Evolutionary conservation across 495 filamentous ascomycete species (phyloP).

Genomic region (Penicillium fimorum): DNA sequence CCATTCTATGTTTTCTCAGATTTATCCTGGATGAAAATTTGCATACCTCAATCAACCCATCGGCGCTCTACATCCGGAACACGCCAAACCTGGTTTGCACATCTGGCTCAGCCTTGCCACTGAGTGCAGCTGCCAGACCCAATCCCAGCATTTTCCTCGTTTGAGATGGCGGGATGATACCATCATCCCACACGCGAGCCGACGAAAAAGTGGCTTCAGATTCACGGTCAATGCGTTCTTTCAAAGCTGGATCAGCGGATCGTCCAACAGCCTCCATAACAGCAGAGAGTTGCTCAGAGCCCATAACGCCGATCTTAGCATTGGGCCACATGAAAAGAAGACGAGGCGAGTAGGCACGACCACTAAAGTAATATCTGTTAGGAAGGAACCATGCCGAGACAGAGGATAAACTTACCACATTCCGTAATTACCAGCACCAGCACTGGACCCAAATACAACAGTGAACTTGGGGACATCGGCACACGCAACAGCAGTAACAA

Average conservation of each 20-base stretch:
- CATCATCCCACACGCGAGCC: slow-evolving; percentile 94
- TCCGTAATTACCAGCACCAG: slow-evolving; percentile 76
- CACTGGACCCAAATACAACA: slow-evolving; percentile 83
- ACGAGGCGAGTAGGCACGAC: slow-evolving; percentile 87
- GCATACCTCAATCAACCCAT: background rate
- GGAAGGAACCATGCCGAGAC: background rate
- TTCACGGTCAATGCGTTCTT: slow-evolving; percentile 83
- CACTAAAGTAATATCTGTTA: slow-evolving; percentile 46
- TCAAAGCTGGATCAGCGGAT: slow-evolving; percentile 75
- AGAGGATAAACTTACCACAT: slow-evolving; percentile 58
- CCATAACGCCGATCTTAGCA: slow-evolving; percentile 94
- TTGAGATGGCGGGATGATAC: slow-evolving; percentile 85
- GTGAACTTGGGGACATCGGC: slow-evolving; percentile 97
- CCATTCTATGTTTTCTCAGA: background rate
- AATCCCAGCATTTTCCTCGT: slow-evolving; percentile 81
- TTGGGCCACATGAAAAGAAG: slow-evolving; percentile 99
- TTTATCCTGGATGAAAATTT: background rate
- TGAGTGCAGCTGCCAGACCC: slow-evolving; percentile 74
- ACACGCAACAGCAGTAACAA: slow-evolving; percentile 94
- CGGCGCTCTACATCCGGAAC: slow-evolving; percentile 76
- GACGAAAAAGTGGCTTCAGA: slow-evolving; percentile 84
- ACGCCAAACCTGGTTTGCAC: slow-evolving; percentile 82
- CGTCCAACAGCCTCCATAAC: slow-evolving; percentile 96
- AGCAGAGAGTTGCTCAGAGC: slow-evolving; percentile 82
- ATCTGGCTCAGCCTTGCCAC: slow-evolving; percentile 58